Evolutionary conservation across 129 eudicot genomes (phyloP), one percentile per base, ranked within the genome.

Genomic region (Chrysanthemum lavandulifolium): DNA sequence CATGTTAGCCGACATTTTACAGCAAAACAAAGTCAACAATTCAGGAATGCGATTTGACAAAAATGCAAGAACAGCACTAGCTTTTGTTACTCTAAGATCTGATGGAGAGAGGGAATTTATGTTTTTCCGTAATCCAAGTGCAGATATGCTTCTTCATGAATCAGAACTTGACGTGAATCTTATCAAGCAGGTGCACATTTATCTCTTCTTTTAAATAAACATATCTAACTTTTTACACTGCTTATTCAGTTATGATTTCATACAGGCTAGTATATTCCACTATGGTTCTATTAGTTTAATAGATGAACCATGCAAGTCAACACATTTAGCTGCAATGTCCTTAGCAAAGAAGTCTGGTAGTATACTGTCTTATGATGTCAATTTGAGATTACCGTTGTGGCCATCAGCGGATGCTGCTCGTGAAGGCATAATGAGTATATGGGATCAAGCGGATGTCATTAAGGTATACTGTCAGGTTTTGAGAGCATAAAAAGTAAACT

Each of bases 51-150:
- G 88, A 49, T 86, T 80, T 73, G 91, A 86, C 67, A 75, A 71
- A 40, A 52, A 70, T 31, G 91, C 91, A 18, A 81, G 91, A 82
- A 86, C 91, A 23, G 86, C 88, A 10, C 81, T 86, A 5, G 88
- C 88, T 10, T 86, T 86, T 76, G 86, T 86, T 53, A 86, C 88
- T 25, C 71, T 83, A 47, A 76, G 74, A 69, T 67, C 88, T 60
- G 88, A 86, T 64, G 88, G 91, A 13, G 91, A 86, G 72, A 77
- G 88, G 18, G 91, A 86, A 43, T 86, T 86, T 53, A 64, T 86
- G 82, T 86, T 86, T 60, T 86, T 78, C 67, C 84, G 91, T 25
- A 72, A 86, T 52, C 91, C 91, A 5, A 86, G 91, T 76, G 91
- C 91, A 0, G 91, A 86, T 75, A 86, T 86, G 91, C 88, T 83